Evolutionary conservation across 768 basidiomycete species (phyloP), one percentile per base, ranked within the genome.

Genomic region (Mrakia blollopis): DNA sequence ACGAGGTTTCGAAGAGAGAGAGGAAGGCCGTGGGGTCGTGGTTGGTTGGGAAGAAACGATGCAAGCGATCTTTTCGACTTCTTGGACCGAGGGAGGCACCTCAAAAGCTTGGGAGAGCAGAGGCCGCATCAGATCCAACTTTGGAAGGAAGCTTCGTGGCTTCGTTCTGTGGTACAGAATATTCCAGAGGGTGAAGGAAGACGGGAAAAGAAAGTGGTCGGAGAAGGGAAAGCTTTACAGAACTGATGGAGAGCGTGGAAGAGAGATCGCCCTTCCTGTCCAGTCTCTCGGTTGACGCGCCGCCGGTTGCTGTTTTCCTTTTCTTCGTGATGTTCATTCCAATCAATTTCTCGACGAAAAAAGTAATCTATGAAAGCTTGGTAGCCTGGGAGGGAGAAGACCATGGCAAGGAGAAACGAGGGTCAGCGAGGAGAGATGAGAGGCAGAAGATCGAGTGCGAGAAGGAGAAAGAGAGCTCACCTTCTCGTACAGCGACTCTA

Each of bases 401-500:
- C n/a, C 1, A 30, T 6, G 1, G 28, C 2, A 41, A 23, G 44
- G 28, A 18, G 47, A 21, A 21, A 18, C 47, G 28, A 62, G 2
- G 50, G 21, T 47, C n/a, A 71, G 50, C 25, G 69, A 52, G 37
- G 32, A 4, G 5, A 21, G 50, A 44, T 1, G 7, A n/a, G 28
- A 54, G 4, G 28, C 30, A 1, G 16, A 30, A n/a, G 28, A 28
- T n/a, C n/a, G n/a, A n/a, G n/a, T n/a, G n/a, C n/a, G n/a, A 5
- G n/a, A 1, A 44, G 32, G 69, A 30, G 25, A 6, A 28, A 2
- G 60, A 63, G 44, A 44, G 44, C 73, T 8, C 35, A 83, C 89
- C 89, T 97, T 96, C 21, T 91, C 92, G 81, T 96, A 97, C 77
- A 97, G 83, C 72, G 91, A 91, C 79, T 94, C 92, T 8, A 99